Base-by-base conservation (phyloP, 192 early-diverging fungal species). In the Thoreauomyces humboldtii region DNA sequence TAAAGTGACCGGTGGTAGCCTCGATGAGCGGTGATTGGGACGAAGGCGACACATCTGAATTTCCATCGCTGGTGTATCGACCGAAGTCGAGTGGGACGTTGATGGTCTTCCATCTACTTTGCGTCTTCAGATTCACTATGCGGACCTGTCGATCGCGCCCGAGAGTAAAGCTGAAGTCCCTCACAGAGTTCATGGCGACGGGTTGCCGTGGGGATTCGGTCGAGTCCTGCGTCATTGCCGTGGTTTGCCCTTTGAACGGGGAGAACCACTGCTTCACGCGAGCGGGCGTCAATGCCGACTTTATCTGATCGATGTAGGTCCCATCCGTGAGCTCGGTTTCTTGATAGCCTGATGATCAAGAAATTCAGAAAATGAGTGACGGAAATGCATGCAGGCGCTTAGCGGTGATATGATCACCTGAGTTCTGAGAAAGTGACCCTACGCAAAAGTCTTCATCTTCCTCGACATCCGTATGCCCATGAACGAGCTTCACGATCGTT, bases 91-190 rank as follows among this genome's bases (percentile, higher is more conserved):
- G 11, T 7, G 47, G 31, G 15, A 41, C 48, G 27, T 44, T 37
- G 47, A 63, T 37, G 11, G 61, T 63, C 22, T 29, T 28, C 61
- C 61, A 63, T 35, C 53, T 63, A n/a, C 29, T 63, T 21, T 24
- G 22, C 22, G 22, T 50, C 27, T 45, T 54, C 6, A 70, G 31
- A 32, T 64, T 70, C 68, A 50, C 63, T 11, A 70, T 54, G 17
- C 60, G 68, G 19, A 70, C 22, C 32, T 64, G 50, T 2, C 61
- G 31, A 25, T 70, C 68, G 24, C 68, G 35, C 28, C 61, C 63
- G 4, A 70, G 25, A n/a, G 35, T 29, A 24, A 63, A 52, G 6
- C 46, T 36, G 34, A 29, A 63, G 2, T 37, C 12, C 29, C 48
- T 12, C 15, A 63, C 48, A 2, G 68, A 63, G 22, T 46, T 56